Evolutionary conservation across 805 yeast genomes (phyloP).

Genomic region (Nakazawaea anatomiae): DNA sequence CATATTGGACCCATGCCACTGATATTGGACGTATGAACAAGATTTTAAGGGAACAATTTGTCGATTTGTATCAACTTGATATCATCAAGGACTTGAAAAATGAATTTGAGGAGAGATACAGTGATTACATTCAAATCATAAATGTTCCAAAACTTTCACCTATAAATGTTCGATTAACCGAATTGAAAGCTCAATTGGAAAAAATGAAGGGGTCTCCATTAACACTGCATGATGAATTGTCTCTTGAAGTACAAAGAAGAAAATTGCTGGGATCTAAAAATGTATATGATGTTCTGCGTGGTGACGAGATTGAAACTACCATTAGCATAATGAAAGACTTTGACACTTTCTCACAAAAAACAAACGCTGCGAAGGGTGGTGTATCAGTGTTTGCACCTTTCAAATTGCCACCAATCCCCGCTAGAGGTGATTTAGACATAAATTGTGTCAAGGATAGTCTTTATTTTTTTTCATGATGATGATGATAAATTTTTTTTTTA

Average conservation of each 20-base stretch:
- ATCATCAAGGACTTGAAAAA: conserved; percentile 62
- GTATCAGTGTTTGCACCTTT: conserved; percentile 60
- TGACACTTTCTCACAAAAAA: conserved; percentile 17
- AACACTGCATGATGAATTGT: conserved; percentile 68
- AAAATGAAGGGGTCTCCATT: conserved; percentile 46
- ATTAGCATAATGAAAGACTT: conserved; percentile 45
- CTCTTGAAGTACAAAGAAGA: conserved; percentile 61
- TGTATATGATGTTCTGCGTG: conserved; percentile 41
- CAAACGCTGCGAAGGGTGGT: conserved; percentile 11
- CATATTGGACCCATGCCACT: conserved; percentile 96
- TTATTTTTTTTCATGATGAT: conserved; percentile 58
- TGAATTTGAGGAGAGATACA: conserved; percentile 80
- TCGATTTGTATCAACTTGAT: conserved; percentile 68
- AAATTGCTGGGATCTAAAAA: conserved; percentile 46
- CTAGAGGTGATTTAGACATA: conserved; percentile 82
- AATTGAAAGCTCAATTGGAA: conserved; percentile 43
- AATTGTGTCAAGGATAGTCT: conserved; percentile 60
- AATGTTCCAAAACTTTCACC: conserved; percentile 46
- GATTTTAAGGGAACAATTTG: conserved; percentile 71
- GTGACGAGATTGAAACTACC: conserved; percentile 60
- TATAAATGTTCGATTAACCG: conserved; percentile 43
- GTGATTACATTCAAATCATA: conserved; percentile 58
- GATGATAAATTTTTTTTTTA: too few species aligned
- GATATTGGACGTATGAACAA: conserved; percentile 70
- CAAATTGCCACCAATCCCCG: conserved; percentile 65